Evolutionary conservation across 805 yeast genomes (phyloP).

Genomic region (Candida gorgasii): DNA sequence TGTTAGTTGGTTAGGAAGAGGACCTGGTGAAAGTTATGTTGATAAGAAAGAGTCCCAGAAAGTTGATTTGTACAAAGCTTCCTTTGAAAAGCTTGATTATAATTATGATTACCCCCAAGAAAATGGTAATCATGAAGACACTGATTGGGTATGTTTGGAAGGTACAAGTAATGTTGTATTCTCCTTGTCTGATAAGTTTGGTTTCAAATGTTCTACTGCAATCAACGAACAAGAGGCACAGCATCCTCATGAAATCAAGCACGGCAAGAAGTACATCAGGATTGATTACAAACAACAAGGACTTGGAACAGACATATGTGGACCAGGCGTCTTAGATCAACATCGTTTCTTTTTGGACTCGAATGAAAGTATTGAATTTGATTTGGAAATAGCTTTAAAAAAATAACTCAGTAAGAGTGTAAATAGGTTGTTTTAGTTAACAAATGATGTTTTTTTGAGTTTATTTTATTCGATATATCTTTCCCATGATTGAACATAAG

Average conservation of each 20-base stretch:
- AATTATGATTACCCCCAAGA: conserved; percentile 37
- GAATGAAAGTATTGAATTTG: conserved; percentile 1
- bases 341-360: conserved; percentile 13
- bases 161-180: conserved; percentile 12
- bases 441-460: too few species aligned
- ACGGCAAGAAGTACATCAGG: conserved; percentile 17
- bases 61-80: conserved; percentile 22
- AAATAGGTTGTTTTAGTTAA: background rate
- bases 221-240: conserved; percentile 17
- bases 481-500: too few species aligned
- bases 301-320: conserved; percentile 22
- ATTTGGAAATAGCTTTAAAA: background rate
- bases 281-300: conserved; percentile 22
- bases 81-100: conserved; percentile 19
- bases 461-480: too few species aligned
- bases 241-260: conserved; percentile 19
- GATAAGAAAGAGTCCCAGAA: conserved; percentile 28
- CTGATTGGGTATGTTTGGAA: conserved; percentile 25
- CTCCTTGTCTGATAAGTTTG: conserved; percentile 10
- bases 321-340: conserved; percentile 16
- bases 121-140: conserved; percentile 33
- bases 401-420: background rate
- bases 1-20: conserved; percentile 34
- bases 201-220: conserved; percentile 19
- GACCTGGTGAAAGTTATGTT: conserved; percentile 35